Percentiles rank a stretch among this genome's conserved stretches.
phyloP scores from a whole-genome alignment of 495 filamentous ascomycete species.

The Rusavskia elegans region DNA sequence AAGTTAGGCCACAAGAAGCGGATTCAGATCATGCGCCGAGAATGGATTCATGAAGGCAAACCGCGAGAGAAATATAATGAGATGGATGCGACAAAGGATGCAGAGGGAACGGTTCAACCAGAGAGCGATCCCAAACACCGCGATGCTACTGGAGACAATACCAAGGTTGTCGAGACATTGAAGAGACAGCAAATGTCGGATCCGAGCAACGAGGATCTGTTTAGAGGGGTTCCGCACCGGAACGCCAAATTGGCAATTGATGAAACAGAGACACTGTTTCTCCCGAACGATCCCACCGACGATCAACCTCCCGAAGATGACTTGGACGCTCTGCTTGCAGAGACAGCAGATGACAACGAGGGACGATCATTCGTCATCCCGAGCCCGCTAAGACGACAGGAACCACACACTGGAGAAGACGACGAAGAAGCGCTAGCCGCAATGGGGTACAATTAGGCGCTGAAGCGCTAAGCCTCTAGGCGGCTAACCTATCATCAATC shows the following conservation, averaged over 20 bases:
- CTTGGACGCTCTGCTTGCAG: slow-evolving; percentile 28
- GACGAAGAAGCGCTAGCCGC: slow-evolving; percentile 55
- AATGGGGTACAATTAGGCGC: slow-evolving; percentile 29
- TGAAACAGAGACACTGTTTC: slow-evolving; percentile 12
- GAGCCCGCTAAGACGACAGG: background rate
- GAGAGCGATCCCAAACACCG: background rate
- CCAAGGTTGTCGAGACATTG: too few relatives aligned
- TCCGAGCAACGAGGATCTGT: background rate
- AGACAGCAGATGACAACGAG: slow-evolving; percentile 12
- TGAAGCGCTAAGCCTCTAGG: too few relatives aligned
- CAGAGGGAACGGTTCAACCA: background rate
- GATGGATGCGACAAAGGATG: background rate
- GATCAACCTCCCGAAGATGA: slow-evolving; percentile 26
- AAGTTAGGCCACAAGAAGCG: slow-evolving; percentile 74
- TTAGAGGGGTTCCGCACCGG: too few relatives aligned
- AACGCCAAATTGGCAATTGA: background rate
- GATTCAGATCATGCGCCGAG: slow-evolving; percentile 54
- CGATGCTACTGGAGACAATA: too few relatives aligned
- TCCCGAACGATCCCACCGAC: slow-evolving; percentile 1
- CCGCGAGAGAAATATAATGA: background rate
- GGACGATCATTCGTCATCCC: background rate
- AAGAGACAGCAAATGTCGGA: background rate
- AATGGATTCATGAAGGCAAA: slow-evolving; percentile 75
- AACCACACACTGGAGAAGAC: background rate
- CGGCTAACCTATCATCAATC: too few relatives aligned